phyloP scores from a whole-genome alignment of 2,329 filamentous ascomycete genomes.

The Clonostachys rosea region DNA sequence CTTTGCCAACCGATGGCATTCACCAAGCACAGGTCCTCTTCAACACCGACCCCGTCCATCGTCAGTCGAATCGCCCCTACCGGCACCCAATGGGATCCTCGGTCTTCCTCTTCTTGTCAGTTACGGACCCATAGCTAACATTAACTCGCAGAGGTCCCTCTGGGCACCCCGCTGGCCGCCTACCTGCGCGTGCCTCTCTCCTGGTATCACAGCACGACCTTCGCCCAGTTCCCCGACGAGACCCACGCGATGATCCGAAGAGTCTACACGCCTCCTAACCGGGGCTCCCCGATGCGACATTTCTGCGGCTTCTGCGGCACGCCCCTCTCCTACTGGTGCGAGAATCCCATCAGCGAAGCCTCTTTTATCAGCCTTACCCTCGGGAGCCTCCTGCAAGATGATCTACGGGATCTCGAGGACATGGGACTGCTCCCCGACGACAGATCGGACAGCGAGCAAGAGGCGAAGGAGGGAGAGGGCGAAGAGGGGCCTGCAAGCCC shows the following conservation, averaged over 20 bases:
- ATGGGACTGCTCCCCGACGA: conserved; percentile 63
- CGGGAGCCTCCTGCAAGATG: conserved; percentile 68
- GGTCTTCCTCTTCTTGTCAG: background rate
- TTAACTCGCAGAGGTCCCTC: conserved; percentile 47
- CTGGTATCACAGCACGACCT: conserved; percentile 75
- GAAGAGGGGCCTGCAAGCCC: conserved; percentile 11
- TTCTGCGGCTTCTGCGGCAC: conserved; percentile 95
- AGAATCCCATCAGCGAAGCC: conserved; percentile 64
- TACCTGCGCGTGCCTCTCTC: conserved; percentile 78
- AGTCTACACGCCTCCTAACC: conserved; percentile 56
- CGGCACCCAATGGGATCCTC: background rate
- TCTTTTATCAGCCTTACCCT: conserved; percentile 78
- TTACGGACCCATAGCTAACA: no score
- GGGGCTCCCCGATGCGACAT: conserved; percentile 60
- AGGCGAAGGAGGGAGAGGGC: conserved; percentile 7
- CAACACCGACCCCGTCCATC: conserved; percentile 62
- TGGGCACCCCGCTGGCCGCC: conserved; percentile 70
- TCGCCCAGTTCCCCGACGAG: conserved; percentile 76
- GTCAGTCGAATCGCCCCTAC: conserved; percentile 47
- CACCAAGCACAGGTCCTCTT: conserved; percentile 68
- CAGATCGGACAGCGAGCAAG: conserved; percentile 16
- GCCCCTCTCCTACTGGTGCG: conserved; percentile 78
- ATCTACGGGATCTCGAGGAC: conserved; percentile 69
- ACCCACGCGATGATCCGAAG: conserved; percentile 61
- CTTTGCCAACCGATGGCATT: conserved; percentile 55